Percentiles rank a stretch among this genome's conserved stretches.
These are phyloP conservation scores for Hemerocallis citrina DNA, from an alignment of 106 monocot genomes.

Conservation along the genomic window DNA sequence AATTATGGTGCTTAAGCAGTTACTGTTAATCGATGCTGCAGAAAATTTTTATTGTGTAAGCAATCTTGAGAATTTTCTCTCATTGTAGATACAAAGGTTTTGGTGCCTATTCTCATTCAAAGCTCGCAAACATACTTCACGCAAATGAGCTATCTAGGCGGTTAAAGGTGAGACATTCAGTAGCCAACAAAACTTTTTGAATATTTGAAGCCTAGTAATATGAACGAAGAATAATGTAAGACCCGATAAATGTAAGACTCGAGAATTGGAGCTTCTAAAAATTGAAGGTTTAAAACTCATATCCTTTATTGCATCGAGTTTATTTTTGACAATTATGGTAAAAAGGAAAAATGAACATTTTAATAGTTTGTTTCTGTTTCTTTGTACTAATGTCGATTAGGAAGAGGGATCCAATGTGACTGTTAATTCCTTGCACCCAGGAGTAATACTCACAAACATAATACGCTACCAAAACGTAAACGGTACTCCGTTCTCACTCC, in stretches of 20 bases:
- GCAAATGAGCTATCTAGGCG: constrained; percentile 59
- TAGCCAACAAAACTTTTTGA: not conserved
- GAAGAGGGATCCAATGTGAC: constrained; percentile 72
- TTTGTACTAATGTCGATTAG: constrained; percentile 19
- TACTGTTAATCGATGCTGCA: not conserved
- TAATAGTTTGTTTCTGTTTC: not conserved
- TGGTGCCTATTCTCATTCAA: constrained; percentile 44
- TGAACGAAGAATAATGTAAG: too few species aligned
- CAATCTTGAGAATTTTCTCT: not conserved
- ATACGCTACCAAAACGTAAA: constrained; percentile 25
- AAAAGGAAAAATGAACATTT: not conserved
- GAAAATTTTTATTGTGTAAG: not conserved
- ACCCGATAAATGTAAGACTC: too few species aligned
- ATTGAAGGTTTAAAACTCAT: too few species aligned
- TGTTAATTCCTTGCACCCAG: constrained; percentile 78
- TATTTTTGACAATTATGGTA: not conserved
- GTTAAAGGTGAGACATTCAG: constrained; percentile 34
- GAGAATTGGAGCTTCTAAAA: too few species aligned
- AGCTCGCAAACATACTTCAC: constrained; percentile 84
- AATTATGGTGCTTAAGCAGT: not conserved
- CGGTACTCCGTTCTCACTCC: constrained; percentile 12
- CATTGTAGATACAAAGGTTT: constrained; percentile 52
- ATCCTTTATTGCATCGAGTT: not conserved
- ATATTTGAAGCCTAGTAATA: not conserved
- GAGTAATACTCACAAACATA: constrained; percentile 56